Evolutionary conservation across 345 rosid species (phyloP), one percentile per base, ranked within the genome.

Genomic region (Corchorus capsularis): DNA sequence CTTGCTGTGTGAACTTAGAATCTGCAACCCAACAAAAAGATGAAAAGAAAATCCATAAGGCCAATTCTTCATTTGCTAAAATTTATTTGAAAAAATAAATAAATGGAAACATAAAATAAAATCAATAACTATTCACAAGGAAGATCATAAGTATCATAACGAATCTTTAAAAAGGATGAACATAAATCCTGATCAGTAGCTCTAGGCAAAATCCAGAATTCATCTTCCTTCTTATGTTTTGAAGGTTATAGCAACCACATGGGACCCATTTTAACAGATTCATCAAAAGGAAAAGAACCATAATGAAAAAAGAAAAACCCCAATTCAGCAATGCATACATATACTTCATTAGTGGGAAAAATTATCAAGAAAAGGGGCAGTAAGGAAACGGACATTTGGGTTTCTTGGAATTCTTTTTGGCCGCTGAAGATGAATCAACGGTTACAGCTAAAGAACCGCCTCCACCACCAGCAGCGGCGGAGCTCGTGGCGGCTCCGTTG

Each of bases 1-100:
- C 96, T 79, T 91, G 96, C 70, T 91, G 96, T 3, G 91, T 85
- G 74, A 91, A 91, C 84, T 75, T 91, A 12, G 93, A 91, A 88
- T 89, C 96, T 91, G 92, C 73, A 71, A 82, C n/a, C 37, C 49
- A 50, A 27, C 19, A 17, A 61, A 61, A 22, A 5, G n/a, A 46
- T 15, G n/a, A 73, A 9, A 32, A 22, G 27, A 45, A 22, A 47
- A 14, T 27, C 22, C 22, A 27, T 15, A 46, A 60, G 0, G 22
- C 19, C 37, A 72, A 55, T 41, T 32, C 32, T 57, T 57, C 8
- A 72, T 39, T 72, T 39, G 41, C 39, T 39, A 57, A 56, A 56
- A 1, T 39, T 5, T 7, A 52, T 52, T 6, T 1, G 16, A 22
- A 27, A 6, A 35, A 2, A 4, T 20, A 4, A 13, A 47, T 27